Conservation (phyloP, 139 green algal genomes). For the Chlamydomonas sphaeroides region DNA sequence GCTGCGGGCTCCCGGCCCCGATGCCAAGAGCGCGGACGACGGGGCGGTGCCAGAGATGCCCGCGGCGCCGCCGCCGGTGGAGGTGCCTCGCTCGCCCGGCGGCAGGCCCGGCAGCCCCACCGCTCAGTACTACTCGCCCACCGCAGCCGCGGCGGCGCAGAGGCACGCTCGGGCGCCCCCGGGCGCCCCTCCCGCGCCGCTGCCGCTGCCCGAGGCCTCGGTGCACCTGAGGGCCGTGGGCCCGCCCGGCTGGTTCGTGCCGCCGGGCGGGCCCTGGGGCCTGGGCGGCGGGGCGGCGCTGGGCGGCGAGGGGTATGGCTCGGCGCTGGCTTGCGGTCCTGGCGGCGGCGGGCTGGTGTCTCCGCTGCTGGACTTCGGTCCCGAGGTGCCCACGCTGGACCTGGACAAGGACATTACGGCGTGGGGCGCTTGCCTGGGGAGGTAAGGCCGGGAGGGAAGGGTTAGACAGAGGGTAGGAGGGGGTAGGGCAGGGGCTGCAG, state of each 20-base stretch:
- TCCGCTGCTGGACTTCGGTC: conserved; percentile 13
- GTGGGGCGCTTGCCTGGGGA: conserved; percentile 16
- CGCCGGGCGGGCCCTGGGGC: background rate
- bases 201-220: conserved; percentile 15
- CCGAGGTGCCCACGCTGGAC: conserved; percentile 20
- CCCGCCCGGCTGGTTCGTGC: background rate
- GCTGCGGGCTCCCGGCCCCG: no score
- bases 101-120: no score
- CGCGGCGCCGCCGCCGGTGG: background rate
- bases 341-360: background rate
- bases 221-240: conserved; percentile 33
- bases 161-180: no score
- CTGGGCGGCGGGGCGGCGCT: background rate
- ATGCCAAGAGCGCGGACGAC: no score
- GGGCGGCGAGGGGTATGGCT: background rate
- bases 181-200: background rate
- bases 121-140: no score
- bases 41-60: background rate
- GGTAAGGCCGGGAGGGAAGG: no score
- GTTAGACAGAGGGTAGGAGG: no score
- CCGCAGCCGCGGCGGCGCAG: background rate
- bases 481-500: no score
- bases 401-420: conserved; percentile 6
- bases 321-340: no score
- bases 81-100: no score